Base-by-base conservation (phyloP, 345 rosid species). In the Stellera chamaejasme region DNA sequence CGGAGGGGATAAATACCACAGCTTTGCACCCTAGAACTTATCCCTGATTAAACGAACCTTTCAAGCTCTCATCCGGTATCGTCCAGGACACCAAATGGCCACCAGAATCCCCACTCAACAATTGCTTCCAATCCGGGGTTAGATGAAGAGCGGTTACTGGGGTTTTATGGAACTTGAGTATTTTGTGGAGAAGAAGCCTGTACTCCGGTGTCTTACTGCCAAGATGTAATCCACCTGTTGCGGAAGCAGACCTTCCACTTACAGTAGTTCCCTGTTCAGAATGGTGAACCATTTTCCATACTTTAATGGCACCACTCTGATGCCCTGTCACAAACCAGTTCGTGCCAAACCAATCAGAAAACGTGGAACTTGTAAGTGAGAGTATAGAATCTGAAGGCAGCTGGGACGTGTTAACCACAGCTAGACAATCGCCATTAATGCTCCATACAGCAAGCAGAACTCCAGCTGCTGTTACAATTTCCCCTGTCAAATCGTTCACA, bases 1-100 rank as follows among this genome's bases (percentile, higher is more conserved):
- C 39, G 7, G 5, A 8, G 9, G 39, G 9, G 39, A n/a, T 32
- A 8, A 2, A 32, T 32, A 4, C 39, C 39, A 3, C 39, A 62
- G 68, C 58, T 11, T 61, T 59, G 57, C 62, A 58, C 68, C 57
- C 0, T 16, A 59, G 59, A 44, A 69, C 64, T 13, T 56, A 82
- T 70, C 79, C 90, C 68, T 71, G 79, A 63, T 78, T 82, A 53
- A 78, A 47, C 5, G 97, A 83, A 64, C 75, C 70, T 72, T 69
- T 79, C 62, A 79, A 74, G 72, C 77, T 77, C 72, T 85, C 97
- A 58, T 90, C 97, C 19, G 87, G 88, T 15, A 87, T 54, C 8
- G 88, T 85, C 99, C 97, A 94, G 13, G 99, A 90, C 48, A 76
- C 61, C 72, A 94, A 73, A 66, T 90, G 88, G 64, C 99, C 99